Evolutionary conservation across 352 stramenopile genomes (phyloP).

Genomic region (Globisporangium cystogenes): DNA sequence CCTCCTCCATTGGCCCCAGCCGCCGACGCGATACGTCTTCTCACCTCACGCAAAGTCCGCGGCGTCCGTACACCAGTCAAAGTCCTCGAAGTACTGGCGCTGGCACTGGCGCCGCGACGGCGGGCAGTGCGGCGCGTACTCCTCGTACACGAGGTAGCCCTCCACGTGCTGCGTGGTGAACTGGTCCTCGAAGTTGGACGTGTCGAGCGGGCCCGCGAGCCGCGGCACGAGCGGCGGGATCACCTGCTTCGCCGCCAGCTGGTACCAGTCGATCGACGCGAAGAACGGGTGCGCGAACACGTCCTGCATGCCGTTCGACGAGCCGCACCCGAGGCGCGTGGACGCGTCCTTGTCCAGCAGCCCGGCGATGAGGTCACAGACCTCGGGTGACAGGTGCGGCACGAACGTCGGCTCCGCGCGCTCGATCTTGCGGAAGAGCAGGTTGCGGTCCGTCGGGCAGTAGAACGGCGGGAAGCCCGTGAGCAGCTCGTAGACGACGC

Average conservation of each 20-base stretch:
- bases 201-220: conserved; percentile 40
- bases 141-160: conserved; percentile 54
- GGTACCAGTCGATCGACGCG: conserved; percentile 65
- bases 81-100: conserved; percentile 49
- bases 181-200: conserved; percentile 70
- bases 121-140: conserved; percentile 26
- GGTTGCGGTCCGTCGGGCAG: conserved; percentile 71
- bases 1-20: background rate
- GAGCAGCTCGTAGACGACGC: conserved; percentile 80
- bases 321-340: conserved; percentile 47
- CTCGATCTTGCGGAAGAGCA: conserved; percentile 97
- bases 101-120: conserved; percentile 16
- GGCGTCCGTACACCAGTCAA: conserved; percentile 65
- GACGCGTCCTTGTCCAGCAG: conserved; percentile 56
- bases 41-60: conserved; percentile 28
- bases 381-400: conserved; percentile 74
- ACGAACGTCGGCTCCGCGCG: conserved; percentile 90
- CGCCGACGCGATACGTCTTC: background rate
- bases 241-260: conserved; percentile 69
- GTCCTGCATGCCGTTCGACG: conserved; percentile 52
- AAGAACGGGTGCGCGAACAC: conserved; percentile 79
- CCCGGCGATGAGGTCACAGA: conserved; percentile 47
- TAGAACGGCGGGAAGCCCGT: conserved; percentile 93
- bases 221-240: conserved; percentile 52
- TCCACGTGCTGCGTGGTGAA: conserved; percentile 67